Base-by-base conservation (phyloP, 176 grass and related monocot genomes). In the Eragrostis nindensis region DNA sequence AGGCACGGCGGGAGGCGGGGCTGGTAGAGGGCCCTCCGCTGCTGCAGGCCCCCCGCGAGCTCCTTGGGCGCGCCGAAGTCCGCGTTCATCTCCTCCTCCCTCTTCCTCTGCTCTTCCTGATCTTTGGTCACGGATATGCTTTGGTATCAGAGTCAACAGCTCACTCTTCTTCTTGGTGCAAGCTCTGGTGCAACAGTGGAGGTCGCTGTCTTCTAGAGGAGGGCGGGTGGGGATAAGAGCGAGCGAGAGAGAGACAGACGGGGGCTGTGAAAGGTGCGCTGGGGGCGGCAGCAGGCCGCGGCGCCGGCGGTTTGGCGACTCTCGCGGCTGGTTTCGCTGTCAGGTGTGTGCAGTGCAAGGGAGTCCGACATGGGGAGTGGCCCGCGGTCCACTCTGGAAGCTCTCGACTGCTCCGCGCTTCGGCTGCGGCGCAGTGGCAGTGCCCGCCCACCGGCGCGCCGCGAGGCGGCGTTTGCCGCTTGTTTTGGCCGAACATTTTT, bases 51-150 rank as follows among this genome's bases (percentile, higher is more conserved):
- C 11, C 87, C 87, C 25, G 82, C 87, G 63, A 85, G 82, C 62
- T 84, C 87, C 82, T 84, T 85, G 25, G 87, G 56, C 7, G 44
- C 76, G 14, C 87, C 87, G 26, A 84, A 89, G 45, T 89, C 87
- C 1, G 76, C 76, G 87, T 89, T 89, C 87, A 89, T 89, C 70
- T 66, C 78, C 44, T 46, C 21, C 36, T 24, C 12, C 10, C 11
- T 30, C 50, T n/a, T 36, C n/a, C 15, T 24, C 25, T 42, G 21
- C 54, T 68, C 19, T 76, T 30, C 41, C 10, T 40, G 75, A 68
- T 54, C 70, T 63, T 21, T 65, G 61, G 46, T n/a, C 46, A 79
- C 44, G 75, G 45, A 78, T 24, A 78, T 24, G 45, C 45, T n/a
- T 65, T 32, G 30, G 57, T 2, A 11, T 50, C 74, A 43, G 18